Evolutionary conservation across 306 rosid genomes (phyloP).

Genomic region (Vigna reflexopilosa): DNA sequence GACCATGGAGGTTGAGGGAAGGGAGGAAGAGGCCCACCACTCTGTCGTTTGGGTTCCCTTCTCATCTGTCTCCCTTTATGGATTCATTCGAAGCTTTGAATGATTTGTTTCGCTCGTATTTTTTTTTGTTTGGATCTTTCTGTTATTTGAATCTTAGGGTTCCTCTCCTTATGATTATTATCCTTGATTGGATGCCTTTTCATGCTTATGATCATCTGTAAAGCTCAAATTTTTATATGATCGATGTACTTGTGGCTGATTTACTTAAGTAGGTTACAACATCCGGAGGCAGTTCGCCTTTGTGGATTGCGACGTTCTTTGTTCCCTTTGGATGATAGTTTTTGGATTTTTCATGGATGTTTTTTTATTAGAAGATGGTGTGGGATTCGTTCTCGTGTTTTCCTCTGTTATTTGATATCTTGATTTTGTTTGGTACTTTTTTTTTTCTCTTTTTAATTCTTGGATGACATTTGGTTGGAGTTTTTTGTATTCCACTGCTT

Average conservation of each 20-base stretch:
- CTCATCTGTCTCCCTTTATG: no score
- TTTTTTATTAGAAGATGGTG: background rate
- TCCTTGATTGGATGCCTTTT: background rate
- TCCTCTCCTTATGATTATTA: background rate
- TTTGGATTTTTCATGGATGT: background rate
- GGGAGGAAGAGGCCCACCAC: slow-evolving; percentile 71
- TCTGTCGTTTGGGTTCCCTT: slow-evolving; percentile 50
- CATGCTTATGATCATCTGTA: background rate
- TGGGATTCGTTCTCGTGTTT: background rate
- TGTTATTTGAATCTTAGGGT: slow-evolving; percentile 28
- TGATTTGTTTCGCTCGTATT: slow-evolving; percentile 10
- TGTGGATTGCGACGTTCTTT: slow-evolving; percentile 1
- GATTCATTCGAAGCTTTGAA: background rate
- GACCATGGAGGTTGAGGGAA: slow-evolving; percentile 84
- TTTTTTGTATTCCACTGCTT: background rate
- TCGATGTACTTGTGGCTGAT: background rate
- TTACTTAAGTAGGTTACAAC: background rate
- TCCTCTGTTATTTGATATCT: background rate
- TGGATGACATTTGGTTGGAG: no score
- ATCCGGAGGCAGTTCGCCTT: background rate
- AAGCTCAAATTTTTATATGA: background rate
- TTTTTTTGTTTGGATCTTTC: background rate
- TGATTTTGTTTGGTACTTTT: no score
- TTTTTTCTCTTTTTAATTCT: no score
- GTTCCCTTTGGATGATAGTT: background rate